Conservation (phyloP, 1,284 basidiomycete species). For the Sparassis latifolia region DNA sequence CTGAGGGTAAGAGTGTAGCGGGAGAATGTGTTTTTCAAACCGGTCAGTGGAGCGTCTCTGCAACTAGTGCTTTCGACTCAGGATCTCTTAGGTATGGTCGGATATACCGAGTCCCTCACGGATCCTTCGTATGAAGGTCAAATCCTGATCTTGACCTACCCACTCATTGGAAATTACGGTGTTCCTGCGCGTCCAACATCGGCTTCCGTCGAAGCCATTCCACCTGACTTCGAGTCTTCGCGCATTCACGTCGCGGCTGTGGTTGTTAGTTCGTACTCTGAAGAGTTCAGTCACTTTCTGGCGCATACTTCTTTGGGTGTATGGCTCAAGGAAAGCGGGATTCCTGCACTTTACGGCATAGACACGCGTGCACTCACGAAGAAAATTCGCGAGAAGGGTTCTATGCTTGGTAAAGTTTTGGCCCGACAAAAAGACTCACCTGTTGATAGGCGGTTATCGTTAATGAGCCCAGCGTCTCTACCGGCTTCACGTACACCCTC, state of each 20-base stretch:
- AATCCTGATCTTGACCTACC: slow-evolving; percentile 97
- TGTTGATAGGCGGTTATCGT: slow-evolving; percentile 25
- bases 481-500: slow-evolving; percentile 49
- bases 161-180: slow-evolving; percentile 96
- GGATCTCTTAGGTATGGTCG: slow-evolving; percentile 82
- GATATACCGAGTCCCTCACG: slow-evolving; percentile 97
- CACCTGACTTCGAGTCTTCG: slow-evolving; percentile 87
- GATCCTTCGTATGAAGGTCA: slow-evolving; percentile 99
- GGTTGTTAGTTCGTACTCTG: slow-evolving; percentile 91
- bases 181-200: slow-evolving; percentile 74
- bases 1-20: slow-evolving; percentile 83
- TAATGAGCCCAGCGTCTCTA: slow-evolving; percentile 26
- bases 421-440: slow-evolving; percentile 46
- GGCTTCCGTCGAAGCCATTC: slow-evolving; percentile 55
- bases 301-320: slow-evolving; percentile 83
- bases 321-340: slow-evolving; percentile 94
- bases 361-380: slow-evolving; percentile 98
- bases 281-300: slow-evolving; percentile 94
- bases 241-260: slow-evolving; percentile 92
- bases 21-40: slow-evolving; percentile 99
- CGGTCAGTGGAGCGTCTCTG: slow-evolving; percentile 47
- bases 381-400: slow-evolving; percentile 91
- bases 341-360: slow-evolving; percentile 95
- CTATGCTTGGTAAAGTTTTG: slow-evolving; percentile 83
- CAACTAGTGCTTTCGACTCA: slow-evolving; percentile 10